Base-by-base conservation (phyloP, 2,329 filamentous ascomycete species). In the Cladophialophora psammophila region DNA sequence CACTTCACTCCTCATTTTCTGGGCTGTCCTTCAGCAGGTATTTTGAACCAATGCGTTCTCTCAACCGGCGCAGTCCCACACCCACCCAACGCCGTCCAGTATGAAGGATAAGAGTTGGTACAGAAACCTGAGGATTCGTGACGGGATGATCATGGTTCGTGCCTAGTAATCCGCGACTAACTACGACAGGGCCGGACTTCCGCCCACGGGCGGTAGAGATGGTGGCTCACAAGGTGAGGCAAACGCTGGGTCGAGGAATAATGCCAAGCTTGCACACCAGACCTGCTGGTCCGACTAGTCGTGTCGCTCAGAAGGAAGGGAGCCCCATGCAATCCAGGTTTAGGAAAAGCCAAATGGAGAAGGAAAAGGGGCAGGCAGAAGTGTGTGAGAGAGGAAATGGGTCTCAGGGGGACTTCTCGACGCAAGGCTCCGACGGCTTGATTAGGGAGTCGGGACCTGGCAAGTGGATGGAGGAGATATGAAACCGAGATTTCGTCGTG, bases 401-500 rank as follows among this genome's bases (percentile, higher is more conserved):
- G 59, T 38, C 20, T 63, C 64, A 66, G 59, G 31, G 40, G 57
- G 40, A n/a, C 31, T 40, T 20, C 35, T 31, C 31, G 60, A 56
- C 40, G 64, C 64, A 63, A 69, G 67, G 67, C 67, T 69, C 67
- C 60, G 63, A 62, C 60, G 63, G 60, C 38, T 54, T 54, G 55
- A 61, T 34, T 53, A 48, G 18, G 18, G 45, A 26, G 52, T 31
- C 45, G 52, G 38, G 32, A 26, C 32, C 50, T 53, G 50, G 58
- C 58, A 62, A 50, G 50, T 56, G 54, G 55, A 58, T 55, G 36
- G 55, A 34, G 60, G 34, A 12, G 50, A 63, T 52, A 42, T 63
- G 66, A 68, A 66, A 66, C 66, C 66, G 59, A 68, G 63, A 68
- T 68, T 65, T 54, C 54, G 55, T 64, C 45, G 63, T 69, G 67